Evolutionary conservation across 371 early-diverging fungal species (phyloP).

Genomic region (Rhizopus sp.): DNA sequence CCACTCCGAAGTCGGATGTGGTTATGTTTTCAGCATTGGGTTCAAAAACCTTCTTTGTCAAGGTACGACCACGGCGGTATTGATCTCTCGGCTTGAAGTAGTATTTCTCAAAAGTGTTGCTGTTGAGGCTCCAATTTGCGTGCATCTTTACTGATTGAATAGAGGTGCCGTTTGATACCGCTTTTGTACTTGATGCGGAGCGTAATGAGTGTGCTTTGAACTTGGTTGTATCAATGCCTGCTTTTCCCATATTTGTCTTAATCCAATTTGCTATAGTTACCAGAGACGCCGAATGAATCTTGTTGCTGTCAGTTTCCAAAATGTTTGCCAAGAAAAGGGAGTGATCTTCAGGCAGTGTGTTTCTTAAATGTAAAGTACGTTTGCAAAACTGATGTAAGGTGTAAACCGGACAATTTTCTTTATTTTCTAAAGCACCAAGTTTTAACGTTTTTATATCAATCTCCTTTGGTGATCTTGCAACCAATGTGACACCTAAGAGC

Average conservation of each 20-base stretch:
- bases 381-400: not conserved
- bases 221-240: constrained; percentile 13
- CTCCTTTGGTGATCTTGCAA: constrained; percentile 5
- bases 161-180: not conserved
- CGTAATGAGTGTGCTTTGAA: constrained; percentile 12
- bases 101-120: constrained; percentile 12
- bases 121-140: constrained; percentile 8
- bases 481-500: not conserved
- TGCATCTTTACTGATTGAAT: constrained; percentile 4
- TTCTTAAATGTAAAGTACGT: no score
- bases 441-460: not conserved
- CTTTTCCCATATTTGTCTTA: not conserved
- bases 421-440: not conserved
- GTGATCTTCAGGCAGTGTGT: constrained; percentile 5
- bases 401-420: not conserved
- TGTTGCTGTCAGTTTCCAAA: not conserved
- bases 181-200: constrained; percentile 15
- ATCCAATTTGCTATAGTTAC: constrained; percentile 17
- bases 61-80: no score
- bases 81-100: constrained; percentile 4
- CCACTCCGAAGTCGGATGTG: no score
- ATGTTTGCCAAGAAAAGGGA: constrained; percentile 6
- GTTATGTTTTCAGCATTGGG: no score
- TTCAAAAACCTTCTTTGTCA: no score
- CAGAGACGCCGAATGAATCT: not conserved